phyloP scores from a whole-genome alignment of 805 yeast species.

The Candida khao-thaluensis region DNA sequence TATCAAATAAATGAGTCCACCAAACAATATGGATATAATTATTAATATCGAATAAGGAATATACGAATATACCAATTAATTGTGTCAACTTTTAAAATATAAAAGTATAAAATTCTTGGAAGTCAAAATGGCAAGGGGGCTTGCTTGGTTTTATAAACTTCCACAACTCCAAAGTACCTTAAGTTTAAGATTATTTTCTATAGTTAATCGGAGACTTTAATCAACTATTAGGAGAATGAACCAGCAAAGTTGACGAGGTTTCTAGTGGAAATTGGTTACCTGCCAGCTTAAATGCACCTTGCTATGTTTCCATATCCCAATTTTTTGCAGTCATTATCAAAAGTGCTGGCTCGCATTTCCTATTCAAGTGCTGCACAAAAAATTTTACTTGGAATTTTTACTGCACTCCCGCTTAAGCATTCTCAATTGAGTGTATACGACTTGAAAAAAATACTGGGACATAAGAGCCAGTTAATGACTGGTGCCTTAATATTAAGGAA shows the following conservation, averaged over 20 bases:
- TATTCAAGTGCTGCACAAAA: conserved; percentile 3
- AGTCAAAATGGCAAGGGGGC: background rate
- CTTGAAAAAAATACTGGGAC: too few species aligned
- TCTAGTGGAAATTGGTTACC: background rate
- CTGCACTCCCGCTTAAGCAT: too few species aligned
- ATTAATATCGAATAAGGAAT: too few species aligned
- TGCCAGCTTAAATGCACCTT: background rate
- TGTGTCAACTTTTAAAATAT: too few species aligned
- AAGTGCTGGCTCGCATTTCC: conserved; percentile 14
- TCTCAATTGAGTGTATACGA: too few species aligned
- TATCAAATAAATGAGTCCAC: conserved; percentile 18
- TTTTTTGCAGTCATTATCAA: conserved; percentile 5
- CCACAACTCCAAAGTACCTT: conserved; percentile 2
- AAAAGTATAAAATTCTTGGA: background rate
- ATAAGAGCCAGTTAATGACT: too few species aligned
- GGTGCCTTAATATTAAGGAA: too few species aligned
- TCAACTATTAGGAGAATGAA: background rate
- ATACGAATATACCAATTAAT: too few species aligned
- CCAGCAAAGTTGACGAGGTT: conserved; percentile 4
- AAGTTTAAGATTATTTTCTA: conserved; percentile 5
- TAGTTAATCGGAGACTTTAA: conserved; percentile 4
- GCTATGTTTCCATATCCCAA: background rate
- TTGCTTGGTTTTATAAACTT: conserved; percentile 8
- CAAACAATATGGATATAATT: background rate
- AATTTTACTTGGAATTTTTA: too few species aligned